A percentile compares a stretch with the other conserved stretches of the same genome.
Evolutionary conservation across 1,284 basidiomycete species (phyloP).

Genomic region (Dichomitus squalens): DNA sequence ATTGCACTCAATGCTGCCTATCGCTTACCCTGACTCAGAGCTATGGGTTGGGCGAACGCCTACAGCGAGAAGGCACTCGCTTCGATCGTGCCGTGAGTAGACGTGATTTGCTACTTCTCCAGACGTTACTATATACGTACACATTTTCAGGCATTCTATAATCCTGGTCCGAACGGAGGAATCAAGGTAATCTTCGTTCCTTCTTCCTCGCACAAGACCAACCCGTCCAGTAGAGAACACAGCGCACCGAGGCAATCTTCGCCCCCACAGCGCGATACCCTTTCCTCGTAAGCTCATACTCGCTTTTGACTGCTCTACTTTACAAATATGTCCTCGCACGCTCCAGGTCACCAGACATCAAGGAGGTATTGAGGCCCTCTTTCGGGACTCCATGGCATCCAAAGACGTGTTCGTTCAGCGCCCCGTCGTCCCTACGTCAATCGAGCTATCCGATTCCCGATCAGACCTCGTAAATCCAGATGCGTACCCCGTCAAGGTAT

Average conservation of each 20-base stretch:
- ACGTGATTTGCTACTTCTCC: neutral
- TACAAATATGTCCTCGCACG: neutral
- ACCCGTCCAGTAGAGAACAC: conserved; percentile 48
- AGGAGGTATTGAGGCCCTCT: conserved; percentile 71
- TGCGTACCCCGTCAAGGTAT: conserved; percentile 60
- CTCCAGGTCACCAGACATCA: conserved; percentile 68
- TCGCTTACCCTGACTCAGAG: conserved; percentile 46
- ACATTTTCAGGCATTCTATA: conserved; percentile 65
- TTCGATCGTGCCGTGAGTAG: conserved; percentile 64
- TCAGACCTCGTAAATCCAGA: conserved; percentile 42
- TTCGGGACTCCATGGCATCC: conserved; percentile 60
- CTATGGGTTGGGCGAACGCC: conserved; percentile 68
- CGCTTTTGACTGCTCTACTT: neutral
- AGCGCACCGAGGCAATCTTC: conserved; percentile 1
- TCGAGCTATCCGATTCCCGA: conserved; percentile 52
- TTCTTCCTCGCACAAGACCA: neutral
- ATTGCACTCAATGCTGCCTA: neutral
- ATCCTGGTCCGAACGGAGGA: conserved; percentile 58
- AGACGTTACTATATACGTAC: neutral
- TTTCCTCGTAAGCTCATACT: conserved; percentile 52
- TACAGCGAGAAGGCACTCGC: conserved; percentile 67
- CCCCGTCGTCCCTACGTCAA: conserved; percentile 54
- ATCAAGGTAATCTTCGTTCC: conserved; percentile 50
- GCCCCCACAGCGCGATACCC: conserved; percentile 54
- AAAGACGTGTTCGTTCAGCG: conserved; percentile 56